These are phyloP conservation scores for Acanthamoeba culbertsoni DNA, from an alignment of 208 protist genomes.

Conservation along the genomic window DNA sequence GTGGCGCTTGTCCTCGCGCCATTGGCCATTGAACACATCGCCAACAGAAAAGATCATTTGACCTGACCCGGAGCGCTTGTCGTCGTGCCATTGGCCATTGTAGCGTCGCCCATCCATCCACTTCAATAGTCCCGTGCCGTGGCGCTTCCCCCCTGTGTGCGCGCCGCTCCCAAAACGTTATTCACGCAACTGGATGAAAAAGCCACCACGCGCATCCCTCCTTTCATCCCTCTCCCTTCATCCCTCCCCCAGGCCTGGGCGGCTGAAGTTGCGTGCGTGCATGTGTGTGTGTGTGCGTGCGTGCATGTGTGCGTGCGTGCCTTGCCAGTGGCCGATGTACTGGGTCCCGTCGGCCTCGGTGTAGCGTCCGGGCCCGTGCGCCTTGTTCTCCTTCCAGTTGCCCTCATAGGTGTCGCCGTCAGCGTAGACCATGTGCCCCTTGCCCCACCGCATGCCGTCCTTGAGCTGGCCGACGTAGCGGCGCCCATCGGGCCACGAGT, in stretches of 20 bases:
- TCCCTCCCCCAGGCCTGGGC: no score
- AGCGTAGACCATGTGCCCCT: neutral
- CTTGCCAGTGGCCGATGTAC: neutral
- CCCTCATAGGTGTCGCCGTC: neutral
- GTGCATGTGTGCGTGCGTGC: no score
- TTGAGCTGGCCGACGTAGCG: neutral
- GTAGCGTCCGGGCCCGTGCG: neutral
- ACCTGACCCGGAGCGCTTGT: neutral
- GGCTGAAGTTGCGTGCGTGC: no score
- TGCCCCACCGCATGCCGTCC: neutral
- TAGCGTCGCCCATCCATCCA: neutral
- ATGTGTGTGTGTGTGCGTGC: no score
- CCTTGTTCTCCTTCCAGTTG: neutral
- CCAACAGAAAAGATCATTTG: neutral
- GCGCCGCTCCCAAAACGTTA: neutral
- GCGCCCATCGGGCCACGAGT: neutral
- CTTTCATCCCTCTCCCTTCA: no score
- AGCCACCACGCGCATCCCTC: no score
- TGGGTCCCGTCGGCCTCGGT: neutral
- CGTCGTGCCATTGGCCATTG: slow-evolving; percentile 62
- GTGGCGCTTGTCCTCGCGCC: neutral
- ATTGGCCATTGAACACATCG: neutral
- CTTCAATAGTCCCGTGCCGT: slow-evolving; percentile 61
- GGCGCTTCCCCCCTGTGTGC: neutral
- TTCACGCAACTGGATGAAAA: neutral